phyloP scores from a whole-genome alignment of 345 rosid species.

The Sisymbrium irio region DNA sequence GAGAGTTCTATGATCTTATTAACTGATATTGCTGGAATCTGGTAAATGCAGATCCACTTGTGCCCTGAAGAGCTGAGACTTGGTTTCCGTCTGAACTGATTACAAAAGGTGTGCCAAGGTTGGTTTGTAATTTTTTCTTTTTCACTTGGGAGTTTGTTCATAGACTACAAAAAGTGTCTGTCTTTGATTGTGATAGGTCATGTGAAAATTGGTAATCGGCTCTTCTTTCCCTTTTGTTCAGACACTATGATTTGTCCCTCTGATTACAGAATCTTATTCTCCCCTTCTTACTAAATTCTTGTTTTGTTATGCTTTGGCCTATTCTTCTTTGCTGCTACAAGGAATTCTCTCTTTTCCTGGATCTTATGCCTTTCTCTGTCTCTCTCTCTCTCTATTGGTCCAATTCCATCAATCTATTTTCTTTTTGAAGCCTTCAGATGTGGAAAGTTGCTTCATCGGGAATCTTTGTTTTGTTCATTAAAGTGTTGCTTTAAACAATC shows the following conservation, averaged over 20 bases:
- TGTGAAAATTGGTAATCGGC: background rate
- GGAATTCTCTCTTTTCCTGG: conserved; percentile 1
- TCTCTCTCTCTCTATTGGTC: background rate
- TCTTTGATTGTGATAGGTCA: conserved; percentile 36
- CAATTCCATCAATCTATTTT: background rate
- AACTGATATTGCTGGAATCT: conserved; percentile 6
- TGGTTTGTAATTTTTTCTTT: background rate
- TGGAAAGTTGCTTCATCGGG: background rate
- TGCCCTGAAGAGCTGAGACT: background rate
- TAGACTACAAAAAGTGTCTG: conserved; percentile 1
- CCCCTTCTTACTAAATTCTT: background rate
- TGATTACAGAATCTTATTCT: conserved; percentile 33
- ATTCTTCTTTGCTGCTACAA: conserved; percentile 10
- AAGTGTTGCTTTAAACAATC: background rate
- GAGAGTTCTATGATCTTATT: background rate
- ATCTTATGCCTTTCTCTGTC: background rate
- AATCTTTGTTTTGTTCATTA: background rate
- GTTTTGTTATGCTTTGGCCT: conserved; percentile 24
- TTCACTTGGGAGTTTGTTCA: background rate
- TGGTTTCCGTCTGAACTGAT: background rate
- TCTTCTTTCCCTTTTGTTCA: conserved; percentile 22
- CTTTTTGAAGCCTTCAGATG: background rate
- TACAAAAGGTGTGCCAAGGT: background rate
- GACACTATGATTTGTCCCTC: conserved; percentile 21
- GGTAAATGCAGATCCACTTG: conserved; percentile 22